Evolutionary conservation across 352 stramenopile genomes (phyloP), one percentile per base, ranked within the genome.

Genomic region (Phytopythium oedochilum): DNA sequence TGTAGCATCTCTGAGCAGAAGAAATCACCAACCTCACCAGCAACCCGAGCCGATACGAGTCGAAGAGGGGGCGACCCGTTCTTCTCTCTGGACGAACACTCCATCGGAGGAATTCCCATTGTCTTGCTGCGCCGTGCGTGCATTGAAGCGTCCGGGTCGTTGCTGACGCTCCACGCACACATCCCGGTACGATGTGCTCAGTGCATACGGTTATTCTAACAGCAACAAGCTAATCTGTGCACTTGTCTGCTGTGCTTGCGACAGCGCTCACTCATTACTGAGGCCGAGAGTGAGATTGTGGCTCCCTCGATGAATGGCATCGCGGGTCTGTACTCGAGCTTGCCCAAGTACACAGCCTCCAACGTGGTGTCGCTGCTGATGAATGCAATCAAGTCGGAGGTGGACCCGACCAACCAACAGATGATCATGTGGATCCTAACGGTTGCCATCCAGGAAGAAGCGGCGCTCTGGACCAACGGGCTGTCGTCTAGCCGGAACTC

Each of bases 391-490:
- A 95, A 95, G 51, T 81, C 68, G 0, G 85, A 95, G 57, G 78
- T 55, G 31, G 85, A 95, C 44, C 83, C 85, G 6, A 93, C 85
- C 14, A 95, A 95, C 60, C 83, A 92, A 62, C 85, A 95, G 53
- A 93, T 95, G 85, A 88, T 88, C 48, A 86, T 95, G 62, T 95
- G 85, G 85, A 73, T 92, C 48, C 68, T 95, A 47, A 89, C 81
- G 2, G 82, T 95, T 18, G 85, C 85, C 2, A 92, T 93, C 45
- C 83, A 93, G 54, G 81, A 95, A 61, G 85, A 95, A 59, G 83
- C 83, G n/a, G 76, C 76, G 29, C 90, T 88, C 50, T 95, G 85
- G 85, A 85, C 83, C 8, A 83, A 72, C 12, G 85, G 85, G 1
- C 56, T 93, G 20, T 77, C 82, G 14, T 95, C 85, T 15, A 95